Conservation (phyloP, 805 yeast genomes). For the Ogataea allantospora region DNA sequence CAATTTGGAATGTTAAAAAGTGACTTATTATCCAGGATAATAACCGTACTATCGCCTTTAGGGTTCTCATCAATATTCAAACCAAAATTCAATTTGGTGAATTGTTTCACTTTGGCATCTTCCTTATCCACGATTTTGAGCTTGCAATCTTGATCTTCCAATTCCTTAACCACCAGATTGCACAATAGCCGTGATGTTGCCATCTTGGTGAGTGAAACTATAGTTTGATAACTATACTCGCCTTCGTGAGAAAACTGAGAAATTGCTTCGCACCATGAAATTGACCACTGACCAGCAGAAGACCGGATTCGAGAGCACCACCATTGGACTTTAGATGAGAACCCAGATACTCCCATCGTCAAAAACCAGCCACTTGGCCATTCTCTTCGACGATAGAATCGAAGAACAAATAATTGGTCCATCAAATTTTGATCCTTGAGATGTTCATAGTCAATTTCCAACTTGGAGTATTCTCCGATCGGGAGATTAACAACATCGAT, state of each 20-base stretch:
- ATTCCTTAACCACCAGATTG: conserved; percentile 52
- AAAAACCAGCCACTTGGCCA: conserved; percentile 62
- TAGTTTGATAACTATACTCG: conserved; percentile 32
- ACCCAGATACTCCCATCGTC: conserved; percentile 38
- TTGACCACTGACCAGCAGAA: conserved; percentile 51
- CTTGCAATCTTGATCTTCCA: conserved; percentile 39
- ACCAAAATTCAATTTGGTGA: conserved; percentile 31
- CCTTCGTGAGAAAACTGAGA: conserved; percentile 15
- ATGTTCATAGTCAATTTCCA: conserved; percentile 35
- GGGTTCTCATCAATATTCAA: conserved; percentile 21
- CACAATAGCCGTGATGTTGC: conserved; percentile 50
- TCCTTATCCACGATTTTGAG: conserved; percentile 32
- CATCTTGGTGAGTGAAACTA: conserved; percentile 39
- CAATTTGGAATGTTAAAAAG: conserved; percentile 38
- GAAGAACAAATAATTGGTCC: conserved; percentile 25
- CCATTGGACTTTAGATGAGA: conserved; percentile 41
- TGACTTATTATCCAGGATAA: conserved; percentile 35
- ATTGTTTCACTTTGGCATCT: conserved; percentile 20
- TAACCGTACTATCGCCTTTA: conserved; percentile 29
- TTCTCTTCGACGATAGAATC: conserved; percentile 45
- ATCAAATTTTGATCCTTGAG: conserved; percentile 24
- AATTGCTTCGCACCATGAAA: conserved; percentile 47
- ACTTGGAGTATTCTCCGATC: conserved; percentile 44
- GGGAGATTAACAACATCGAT: conserved; percentile 52
- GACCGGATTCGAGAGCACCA: conserved; percentile 53